Evolutionary conservation across 1,284 basidiomycete species (phyloP).

Genomic region (Microstroma glucosiphilum): DNA sequence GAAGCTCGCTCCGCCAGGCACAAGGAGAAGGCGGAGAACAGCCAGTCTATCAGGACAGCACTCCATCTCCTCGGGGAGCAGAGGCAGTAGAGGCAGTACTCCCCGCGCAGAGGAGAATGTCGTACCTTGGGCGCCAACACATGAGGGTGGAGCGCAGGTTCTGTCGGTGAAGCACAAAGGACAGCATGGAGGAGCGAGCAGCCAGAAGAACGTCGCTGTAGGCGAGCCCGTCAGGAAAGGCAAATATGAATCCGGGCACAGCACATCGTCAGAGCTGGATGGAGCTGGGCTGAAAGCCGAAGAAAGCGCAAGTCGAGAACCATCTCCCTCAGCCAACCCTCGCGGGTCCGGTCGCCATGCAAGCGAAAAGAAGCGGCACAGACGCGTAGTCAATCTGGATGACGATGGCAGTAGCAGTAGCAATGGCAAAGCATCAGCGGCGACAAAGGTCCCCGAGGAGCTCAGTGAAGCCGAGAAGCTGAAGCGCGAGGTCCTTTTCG

Average conservation of each 20-base stretch:
- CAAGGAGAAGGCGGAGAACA: background rate
- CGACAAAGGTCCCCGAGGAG: background rate
- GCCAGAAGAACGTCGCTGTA: background rate
- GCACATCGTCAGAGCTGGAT: too few relatives aligned
- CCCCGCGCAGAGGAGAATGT: background rate
- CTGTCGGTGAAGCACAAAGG: background rate
- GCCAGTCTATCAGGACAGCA: background rate
- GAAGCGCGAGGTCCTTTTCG: background rate
- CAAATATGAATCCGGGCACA: too few relatives aligned
- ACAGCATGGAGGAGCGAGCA: background rate
- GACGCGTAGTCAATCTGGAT: slow-evolving; percentile 26
- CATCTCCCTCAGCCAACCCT: background rate
- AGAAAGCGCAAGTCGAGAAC: background rate
- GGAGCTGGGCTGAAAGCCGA: background rate
- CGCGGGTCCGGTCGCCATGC: background rate
- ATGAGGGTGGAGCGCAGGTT: background rate
- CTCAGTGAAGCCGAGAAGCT: slow-evolving; percentile 3
- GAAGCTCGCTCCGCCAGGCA: background rate
- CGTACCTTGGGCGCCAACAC: background rate
- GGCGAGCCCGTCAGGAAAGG: background rate
- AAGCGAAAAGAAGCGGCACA: slow-evolving; percentile 15
- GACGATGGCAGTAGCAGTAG: slow-evolving; percentile 9
- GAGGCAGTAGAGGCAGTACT: background rate
- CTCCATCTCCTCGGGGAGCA: background rate
- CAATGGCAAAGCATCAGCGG: slow-evolving; percentile 10